Evolutionary conservation across 2,329 filamentous ascomycete species (phyloP).

Genomic region (Delphinella strobiligena): DNA sequence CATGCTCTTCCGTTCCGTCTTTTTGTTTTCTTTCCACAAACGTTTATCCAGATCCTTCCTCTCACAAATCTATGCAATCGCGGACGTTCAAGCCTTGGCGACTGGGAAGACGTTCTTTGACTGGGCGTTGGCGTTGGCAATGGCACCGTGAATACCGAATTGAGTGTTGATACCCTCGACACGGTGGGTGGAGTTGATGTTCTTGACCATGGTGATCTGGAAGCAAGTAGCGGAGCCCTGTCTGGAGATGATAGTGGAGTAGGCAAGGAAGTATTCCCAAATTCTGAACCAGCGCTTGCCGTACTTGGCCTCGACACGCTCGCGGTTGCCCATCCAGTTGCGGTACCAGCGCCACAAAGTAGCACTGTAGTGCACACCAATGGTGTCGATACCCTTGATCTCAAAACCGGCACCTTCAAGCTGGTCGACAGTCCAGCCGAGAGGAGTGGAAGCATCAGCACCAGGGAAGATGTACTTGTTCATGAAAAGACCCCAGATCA

Average conservation of each 20-base stretch:
- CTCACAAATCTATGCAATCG: too few species aligned
- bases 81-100: slow-evolving; percentile 12
- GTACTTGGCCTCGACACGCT: slow-evolving; percentile 91
- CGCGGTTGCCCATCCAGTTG: slow-evolving; percentile 90
- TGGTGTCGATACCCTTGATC: slow-evolving; percentile 81
- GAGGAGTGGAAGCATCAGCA: slow-evolving; percentile 86
- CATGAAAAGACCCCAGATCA: slow-evolving; percentile 98
- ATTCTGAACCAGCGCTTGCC: slow-evolving; percentile 92
- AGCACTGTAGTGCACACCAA: slow-evolving; percentile 93
- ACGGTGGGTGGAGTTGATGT: slow-evolving; percentile 77
- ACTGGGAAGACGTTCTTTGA: slow-evolving; percentile 20
- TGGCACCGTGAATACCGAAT: slow-evolving; percentile 55
- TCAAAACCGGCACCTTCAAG: slow-evolving; percentile 83
- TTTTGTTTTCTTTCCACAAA: too few species aligned
- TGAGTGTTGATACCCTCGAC: slow-evolving; percentile 61
- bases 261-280: slow-evolving; percentile 86
- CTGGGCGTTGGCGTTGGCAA: slow-evolving; percentile 35
- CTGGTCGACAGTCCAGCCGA: slow-evolving; percentile 74
- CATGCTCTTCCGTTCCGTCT: too few species aligned
- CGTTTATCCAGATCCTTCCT: too few species aligned
- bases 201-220: slow-evolving; percentile 80
- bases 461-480: slow-evolving; percentile 99
- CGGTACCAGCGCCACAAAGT: slow-evolving; percentile 98
- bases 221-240: slow-evolving; percentile 78
- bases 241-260: slow-evolving; percentile 70